Evolutionary conservation across 148 eudicot genomes (phyloP).

Genomic region (Heliamphora exappendiculata): DNA sequence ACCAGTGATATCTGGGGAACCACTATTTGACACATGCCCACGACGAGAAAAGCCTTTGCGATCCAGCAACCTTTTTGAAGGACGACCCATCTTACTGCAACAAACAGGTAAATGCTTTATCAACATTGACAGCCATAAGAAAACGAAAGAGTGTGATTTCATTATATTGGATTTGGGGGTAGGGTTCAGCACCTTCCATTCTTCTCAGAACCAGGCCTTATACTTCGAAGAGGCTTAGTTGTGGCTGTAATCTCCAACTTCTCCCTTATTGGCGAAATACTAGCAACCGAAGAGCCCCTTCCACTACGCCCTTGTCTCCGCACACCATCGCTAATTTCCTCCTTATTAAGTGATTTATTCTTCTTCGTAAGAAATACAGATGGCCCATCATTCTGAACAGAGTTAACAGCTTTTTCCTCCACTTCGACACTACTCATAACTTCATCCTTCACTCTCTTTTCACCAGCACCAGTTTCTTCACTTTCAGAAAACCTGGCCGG

Average conservation of each 20-base stretch:
- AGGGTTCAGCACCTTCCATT: slow-evolving; percentile 54
- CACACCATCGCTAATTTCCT: slow-evolving; percentile 60
- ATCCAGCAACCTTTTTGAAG: slow-evolving; percentile 63
- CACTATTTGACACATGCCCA: slow-evolving; percentile 46
- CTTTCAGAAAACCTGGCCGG: slow-evolving; percentile 69
- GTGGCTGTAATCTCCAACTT: slow-evolving; percentile 52
- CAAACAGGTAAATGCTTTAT: slow-evolving; percentile 7
- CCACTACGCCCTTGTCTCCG: slow-evolving; percentile 73
- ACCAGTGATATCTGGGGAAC: slow-evolving; percentile 74
- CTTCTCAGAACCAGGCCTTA: slow-evolving; percentile 72
- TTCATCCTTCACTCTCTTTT: slow-evolving; percentile 53
- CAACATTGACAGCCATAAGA: slow-evolving; percentile 4
- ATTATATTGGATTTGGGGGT: background rate
- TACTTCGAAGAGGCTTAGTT: slow-evolving; percentile 51
- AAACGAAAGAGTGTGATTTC: background rate
- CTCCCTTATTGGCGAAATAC: slow-evolving; percentile 54
- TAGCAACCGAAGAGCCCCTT: slow-evolving; percentile 60
- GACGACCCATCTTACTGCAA: slow-evolving; percentile 83
- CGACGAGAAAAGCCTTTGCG: slow-evolving; percentile 76
- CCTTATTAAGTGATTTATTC: slow-evolving; percentile 51
- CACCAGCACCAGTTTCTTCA: slow-evolving; percentile 66
- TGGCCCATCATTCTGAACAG: slow-evolving; percentile 40
- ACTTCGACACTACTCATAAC: slow-evolving; percentile 30
- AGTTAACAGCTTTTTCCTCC: slow-evolving; percentile 45
- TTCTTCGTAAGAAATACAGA: slow-evolving; percentile 49